phyloP scores from a whole-genome alignment of 2,329 filamentous ascomycete species.

The Diaporthe nobilis region DNA sequence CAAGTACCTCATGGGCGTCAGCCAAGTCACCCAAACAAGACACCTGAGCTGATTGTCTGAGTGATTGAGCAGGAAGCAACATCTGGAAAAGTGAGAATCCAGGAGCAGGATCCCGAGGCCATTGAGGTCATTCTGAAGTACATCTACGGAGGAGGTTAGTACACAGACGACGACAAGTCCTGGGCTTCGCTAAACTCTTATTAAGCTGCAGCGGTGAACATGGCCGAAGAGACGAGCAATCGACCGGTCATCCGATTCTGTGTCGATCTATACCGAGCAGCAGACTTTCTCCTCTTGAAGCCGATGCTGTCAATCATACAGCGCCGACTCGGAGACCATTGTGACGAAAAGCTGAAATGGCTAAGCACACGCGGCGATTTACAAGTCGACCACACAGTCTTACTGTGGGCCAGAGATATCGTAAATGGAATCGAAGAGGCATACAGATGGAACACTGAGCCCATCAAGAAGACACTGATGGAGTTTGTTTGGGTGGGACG shows the following conservation, averaged over 20 bases:
- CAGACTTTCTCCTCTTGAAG: not conserved
- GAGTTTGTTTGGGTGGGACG: too few species aligned
- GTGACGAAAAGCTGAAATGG: too few species aligned
- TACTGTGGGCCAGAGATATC: too few species aligned
- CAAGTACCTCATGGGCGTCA: not conserved
- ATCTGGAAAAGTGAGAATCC: not conserved
- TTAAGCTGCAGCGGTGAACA: not conserved
- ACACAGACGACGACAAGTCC: not conserved
- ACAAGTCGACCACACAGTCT: too few species aligned
- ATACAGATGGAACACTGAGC: too few species aligned
- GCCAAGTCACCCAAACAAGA: not conserved
- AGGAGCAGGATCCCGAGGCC: not conserved
- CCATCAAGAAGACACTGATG: too few species aligned
- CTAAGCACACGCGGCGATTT: too few species aligned
- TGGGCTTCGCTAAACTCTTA: accelerated
- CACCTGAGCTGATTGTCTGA: not conserved
- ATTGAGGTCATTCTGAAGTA: not conserved
- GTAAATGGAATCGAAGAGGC: too few species aligned
- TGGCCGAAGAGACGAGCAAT: not conserved
- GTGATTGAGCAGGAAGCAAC: not conserved
- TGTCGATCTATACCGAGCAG: not conserved
- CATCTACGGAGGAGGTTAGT: not conserved
- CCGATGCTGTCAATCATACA: too few species aligned
- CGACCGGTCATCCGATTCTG: not conserved
- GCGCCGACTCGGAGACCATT: too few species aligned